These are phyloP conservation scores for Kitagawia praeruptora DNA, from an alignment of 129 eudicot species.

Conservation along the genomic window DNA sequence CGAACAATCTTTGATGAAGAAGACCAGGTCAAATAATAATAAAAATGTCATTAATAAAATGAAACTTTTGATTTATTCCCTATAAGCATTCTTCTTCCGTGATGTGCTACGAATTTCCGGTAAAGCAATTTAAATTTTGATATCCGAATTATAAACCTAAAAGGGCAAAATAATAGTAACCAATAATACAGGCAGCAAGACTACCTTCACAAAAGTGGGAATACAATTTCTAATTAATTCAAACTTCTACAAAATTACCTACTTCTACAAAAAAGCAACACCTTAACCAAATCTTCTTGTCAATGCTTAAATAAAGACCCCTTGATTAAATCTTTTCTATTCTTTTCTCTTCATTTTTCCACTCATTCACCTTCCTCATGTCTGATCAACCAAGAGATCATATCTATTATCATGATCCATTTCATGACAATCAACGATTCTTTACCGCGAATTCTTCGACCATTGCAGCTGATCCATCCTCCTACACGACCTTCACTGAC, in stretches of 20 bases:
- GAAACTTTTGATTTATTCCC: neutral
- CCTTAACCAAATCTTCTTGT: conserved; percentile 31
- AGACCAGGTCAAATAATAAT: neutral
- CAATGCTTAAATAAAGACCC: conserved; percentile 66
- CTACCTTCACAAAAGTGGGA: neutral
- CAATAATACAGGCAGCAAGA: conserved; percentile 13
- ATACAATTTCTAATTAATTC: neutral
- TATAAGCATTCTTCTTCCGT: neutral
- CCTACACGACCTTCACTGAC: conserved; percentile 41
- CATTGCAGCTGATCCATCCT: conserved; percentile 21
- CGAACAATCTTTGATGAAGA: neutral
- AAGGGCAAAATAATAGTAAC: neutral
- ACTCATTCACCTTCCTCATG: conserved; percentile 26
- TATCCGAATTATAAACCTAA: neutral
- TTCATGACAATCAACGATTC: conserved; percentile 25
- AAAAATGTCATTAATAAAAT: neutral
- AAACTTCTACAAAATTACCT: neutral
- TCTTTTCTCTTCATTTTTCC: conserved; percentile 12
- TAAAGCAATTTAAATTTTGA: neutral
- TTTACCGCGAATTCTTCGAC: neutral
- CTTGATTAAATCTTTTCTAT: conserved; percentile 21
- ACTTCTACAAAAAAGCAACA: neutral
- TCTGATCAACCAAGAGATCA: conserved; percentile 49
- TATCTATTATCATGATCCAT: conserved; percentile 49
- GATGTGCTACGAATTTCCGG: neutral